Conservation (phyloP, 176 grass and related monocot species). For the Phragmites australis region DNA sequence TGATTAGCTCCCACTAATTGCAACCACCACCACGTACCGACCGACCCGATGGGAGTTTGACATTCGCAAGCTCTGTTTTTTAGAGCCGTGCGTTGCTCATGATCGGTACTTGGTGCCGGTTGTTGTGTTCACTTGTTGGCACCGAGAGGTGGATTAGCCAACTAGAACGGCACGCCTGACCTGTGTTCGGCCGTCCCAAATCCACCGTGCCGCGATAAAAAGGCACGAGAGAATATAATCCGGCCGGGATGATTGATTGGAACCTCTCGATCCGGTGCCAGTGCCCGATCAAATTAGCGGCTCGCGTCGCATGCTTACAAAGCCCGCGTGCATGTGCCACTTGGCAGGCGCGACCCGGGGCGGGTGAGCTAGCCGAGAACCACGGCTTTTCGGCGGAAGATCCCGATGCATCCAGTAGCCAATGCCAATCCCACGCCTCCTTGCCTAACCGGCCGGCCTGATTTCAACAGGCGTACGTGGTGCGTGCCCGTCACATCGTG, state of each 20-base stretch:
- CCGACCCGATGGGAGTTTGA: not conserved
- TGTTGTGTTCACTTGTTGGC: not conserved
- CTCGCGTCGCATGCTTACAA: constrained; percentile 29
- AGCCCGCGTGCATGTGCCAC: not conserved
- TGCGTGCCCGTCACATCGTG: not conserved
- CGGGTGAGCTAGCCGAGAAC: not conserved
- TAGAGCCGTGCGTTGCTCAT: not conserved
- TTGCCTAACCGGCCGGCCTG: not conserved
- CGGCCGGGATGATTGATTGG: too few species aligned
- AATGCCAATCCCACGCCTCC: not conserved
- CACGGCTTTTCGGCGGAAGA: constrained; percentile 14
- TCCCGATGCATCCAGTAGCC: not conserved
- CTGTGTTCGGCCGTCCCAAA: not conserved
- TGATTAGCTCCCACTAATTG: not conserved
- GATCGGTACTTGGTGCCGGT: not conserved
- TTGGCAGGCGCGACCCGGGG: not conserved
- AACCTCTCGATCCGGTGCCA: not conserved
- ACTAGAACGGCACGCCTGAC: not conserved
- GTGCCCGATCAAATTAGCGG: not conserved
- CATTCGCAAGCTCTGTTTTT: constrained; percentile 26
- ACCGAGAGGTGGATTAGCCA: too few species aligned
- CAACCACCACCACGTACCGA: not conserved
- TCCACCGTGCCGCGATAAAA: not conserved
- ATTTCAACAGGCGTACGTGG: not conserved
- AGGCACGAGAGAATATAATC: not conserved